Base-by-base conservation (phyloP, 768 basidiomycete species). In the Serpula lacrymans region DNA sequence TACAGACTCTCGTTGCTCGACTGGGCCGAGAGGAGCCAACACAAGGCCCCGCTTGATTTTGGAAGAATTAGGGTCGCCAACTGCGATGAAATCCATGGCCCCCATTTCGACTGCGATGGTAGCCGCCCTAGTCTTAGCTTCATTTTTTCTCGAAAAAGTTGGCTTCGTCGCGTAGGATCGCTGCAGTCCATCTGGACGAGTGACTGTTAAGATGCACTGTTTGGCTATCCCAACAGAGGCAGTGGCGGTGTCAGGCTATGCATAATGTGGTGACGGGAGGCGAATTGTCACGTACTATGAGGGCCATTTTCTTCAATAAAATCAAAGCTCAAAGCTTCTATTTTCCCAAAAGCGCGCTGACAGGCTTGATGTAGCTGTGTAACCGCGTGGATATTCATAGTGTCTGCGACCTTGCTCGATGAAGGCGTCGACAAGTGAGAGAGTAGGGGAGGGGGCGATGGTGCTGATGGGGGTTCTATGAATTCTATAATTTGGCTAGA, bases 161-260 rank as follows among this genome's bases (percentile, higher is more conserved):
- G 68, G 59, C 18, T 72, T 66, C 0, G 79, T 78, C 18, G 70
- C 67, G 60, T 82, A 84, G 0, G 75, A 73, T 32, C 79, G 68
- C 4, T 60, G 59, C 2, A 56, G 42, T 13, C 78, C 80, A 23
- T 74, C 68, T 0, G 78, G 79, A 16, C 72, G 76, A 2, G 67
- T 75, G 42, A 84, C 74, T 1, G 78, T 80, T 28, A 84, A 54
- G 35, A 79, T 78, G 48, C 83, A 82, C 39, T 75, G 73, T 51
- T 75, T 80, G 44, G 53, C 80, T 84, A 51, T 6, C 3, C 3
- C 25, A 28, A 34, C 24, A 10, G n/a, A n/a, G n/a, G n/a, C n/a
- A n/a, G n/a, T n/a, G n/a, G n/a, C n/a, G n/a, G n/a, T n/a, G n/a
- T n/a, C n/a, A n/a, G n/a, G n/a, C n/a, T n/a, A n/a, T n/a, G n/a